Evolutionary conservation across 495 filamentous ascomycete genomes (phyloP).

Genomic region (Penicillium coprophilum): DNA sequence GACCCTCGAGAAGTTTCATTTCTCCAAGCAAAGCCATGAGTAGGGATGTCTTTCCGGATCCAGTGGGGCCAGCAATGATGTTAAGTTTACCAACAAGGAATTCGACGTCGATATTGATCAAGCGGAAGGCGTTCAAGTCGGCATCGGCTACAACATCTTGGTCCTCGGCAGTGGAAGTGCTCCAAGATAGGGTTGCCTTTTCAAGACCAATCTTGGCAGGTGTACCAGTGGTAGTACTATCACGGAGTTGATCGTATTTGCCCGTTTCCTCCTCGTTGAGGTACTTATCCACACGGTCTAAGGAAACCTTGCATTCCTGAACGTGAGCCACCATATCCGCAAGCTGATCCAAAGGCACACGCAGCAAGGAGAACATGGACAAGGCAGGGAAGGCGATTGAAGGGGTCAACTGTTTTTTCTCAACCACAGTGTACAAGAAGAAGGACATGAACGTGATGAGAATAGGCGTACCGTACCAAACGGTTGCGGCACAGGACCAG

Average conservation of each 20-base stretch:
- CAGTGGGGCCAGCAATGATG: constrained; percentile 88
- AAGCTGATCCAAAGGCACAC: constrained; percentile 91
- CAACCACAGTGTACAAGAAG: constrained; percentile 85
- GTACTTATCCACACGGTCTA: constrained; percentile 96
- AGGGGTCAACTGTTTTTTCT: constrained; percentile 84
- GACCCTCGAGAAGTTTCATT: constrained; percentile 84
- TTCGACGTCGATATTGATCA: constrained; percentile 73
- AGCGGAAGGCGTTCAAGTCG: constrained; percentile 64
- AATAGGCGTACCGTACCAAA: constrained; percentile 96
- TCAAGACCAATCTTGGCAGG: constrained; percentile 76
- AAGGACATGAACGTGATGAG: constrained; percentile 96
- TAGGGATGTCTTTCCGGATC: constrained; percentile 91
- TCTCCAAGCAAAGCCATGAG: constrained; percentile 96
- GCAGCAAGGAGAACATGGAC: constrained; percentile 92
- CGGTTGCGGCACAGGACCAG: constrained; percentile 85
- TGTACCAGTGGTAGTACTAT: constrained; percentile 59
- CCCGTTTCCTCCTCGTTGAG: constrained; percentile 93
- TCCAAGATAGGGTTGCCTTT: constrained; percentile 86
- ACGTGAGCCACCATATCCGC: constrained; percentile 99
- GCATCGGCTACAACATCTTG: constrained; percentile 25
- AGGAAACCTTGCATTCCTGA: constrained; percentile 94
- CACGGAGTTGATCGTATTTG: constrained; percentile 84
- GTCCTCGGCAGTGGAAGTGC: constrained; percentile 47
- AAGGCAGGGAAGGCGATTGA: constrained; percentile 96
- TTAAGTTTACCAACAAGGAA: constrained; percentile 83